A percentile compares a stretch with the other conserved stretches of the same genome.
These are phyloP conservation scores for Medakamo hakoo DNA, from an alignment of 139 green algal species.

Conservation along the genomic window DNA sequence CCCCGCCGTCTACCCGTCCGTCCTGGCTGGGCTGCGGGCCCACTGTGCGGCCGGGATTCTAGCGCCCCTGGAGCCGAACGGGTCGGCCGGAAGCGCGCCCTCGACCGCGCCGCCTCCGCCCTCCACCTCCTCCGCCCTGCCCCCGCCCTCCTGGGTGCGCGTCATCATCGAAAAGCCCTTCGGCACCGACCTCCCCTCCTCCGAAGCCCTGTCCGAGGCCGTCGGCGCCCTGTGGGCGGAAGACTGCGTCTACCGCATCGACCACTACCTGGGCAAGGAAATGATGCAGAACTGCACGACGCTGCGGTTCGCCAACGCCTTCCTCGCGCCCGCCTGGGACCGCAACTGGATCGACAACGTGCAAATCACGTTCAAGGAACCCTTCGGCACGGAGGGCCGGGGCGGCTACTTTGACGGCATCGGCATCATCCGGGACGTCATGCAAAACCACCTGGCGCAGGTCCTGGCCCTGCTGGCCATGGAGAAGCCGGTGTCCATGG, in stretches of 20 bases:
- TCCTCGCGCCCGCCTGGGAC: conserved; percentile 98
- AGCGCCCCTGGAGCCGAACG: conserved; percentile 20
- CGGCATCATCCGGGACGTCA: conserved; percentile 98
- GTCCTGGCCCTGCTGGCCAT: conserved; percentile 96
- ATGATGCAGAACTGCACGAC: conserved; percentile 97
- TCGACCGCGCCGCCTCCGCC: neutral
- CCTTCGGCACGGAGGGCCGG: conserved; percentile 94
- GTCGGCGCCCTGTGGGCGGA: conserved; percentile 71
- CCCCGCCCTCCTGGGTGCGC: conserved; percentile 32
- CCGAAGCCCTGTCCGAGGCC: conserved; percentile 56
- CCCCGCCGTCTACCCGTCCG: conserved; percentile 81
- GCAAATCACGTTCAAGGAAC: conserved; percentile 95
- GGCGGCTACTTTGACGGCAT: conserved; percentile 99
- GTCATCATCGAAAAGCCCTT: conserved; percentile 83
- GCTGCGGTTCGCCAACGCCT: conserved; percentile 90
- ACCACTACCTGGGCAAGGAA: conserved; percentile 99
- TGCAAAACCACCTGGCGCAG: conserved; percentile 98
- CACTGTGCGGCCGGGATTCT: conserved; percentile 8
- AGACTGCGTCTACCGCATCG: conserved; percentile 98
- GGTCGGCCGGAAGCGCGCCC: too few relatives aligned
- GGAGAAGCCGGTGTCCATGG: conserved; percentile 79
- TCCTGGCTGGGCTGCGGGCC: conserved; percentile 20
- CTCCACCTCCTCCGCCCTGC: neutral
- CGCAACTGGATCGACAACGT: conserved; percentile 93
- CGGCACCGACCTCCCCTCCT: conserved; percentile 59